A percentile compares a stretch with the other conserved stretches of the same genome.
These are phyloP conservation scores for Kuraishia floccosa DNA, from an alignment of 805 yeast genomes.

Conservation along the genomic window DNA sequence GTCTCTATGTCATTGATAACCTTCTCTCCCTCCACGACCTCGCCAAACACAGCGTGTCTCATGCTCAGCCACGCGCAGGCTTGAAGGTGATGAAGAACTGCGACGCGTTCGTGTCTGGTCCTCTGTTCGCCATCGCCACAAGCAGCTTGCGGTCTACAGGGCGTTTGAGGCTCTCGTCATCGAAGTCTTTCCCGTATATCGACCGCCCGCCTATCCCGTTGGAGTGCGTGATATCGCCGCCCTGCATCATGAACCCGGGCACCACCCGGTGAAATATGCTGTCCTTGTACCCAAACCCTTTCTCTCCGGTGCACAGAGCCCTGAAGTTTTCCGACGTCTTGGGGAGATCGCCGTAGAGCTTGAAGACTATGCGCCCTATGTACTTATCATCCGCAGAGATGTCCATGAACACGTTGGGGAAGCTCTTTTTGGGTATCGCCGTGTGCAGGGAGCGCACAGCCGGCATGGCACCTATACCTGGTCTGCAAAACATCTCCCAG, in stretches of 20 bases:
- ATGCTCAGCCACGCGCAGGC: constrained; percentile 72
- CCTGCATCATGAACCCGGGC: constrained; percentile 95
- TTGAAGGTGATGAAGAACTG: constrained; percentile 82
- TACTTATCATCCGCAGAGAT: too few relatives aligned
- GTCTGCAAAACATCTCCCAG: too few relatives aligned
- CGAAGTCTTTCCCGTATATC: constrained; percentile 55
- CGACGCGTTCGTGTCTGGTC: constrained; percentile 88
- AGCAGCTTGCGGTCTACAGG: constrained; percentile 73
- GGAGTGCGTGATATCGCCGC: constrained; percentile 79
- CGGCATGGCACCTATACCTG: too few relatives aligned
- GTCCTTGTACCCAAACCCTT: constrained; percentile 82
- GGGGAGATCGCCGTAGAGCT: constrained; percentile 83
- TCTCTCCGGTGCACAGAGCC: constrained; percentile 82
- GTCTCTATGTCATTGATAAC: constrained; percentile 16
- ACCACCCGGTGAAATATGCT: constrained; percentile 95
- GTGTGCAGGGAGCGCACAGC: too few relatives aligned
- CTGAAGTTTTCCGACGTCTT: constrained; percentile 75
- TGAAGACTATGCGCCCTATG: too few relatives aligned
- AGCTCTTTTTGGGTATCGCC: too few relatives aligned
- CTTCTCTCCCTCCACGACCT: constrained; percentile 51
- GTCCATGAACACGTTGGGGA: too few relatives aligned
- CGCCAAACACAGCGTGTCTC: constrained; percentile 70
- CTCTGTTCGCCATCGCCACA: constrained; percentile 87
- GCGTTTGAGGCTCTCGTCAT: constrained; percentile 58
- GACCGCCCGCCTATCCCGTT: constrained; percentile 93